These are phyloP conservation scores for Hymenoscyphus albidus DNA, from an alignment of 2,329 filamentous ascomycete genomes.

Conservation along the genomic window DNA sequence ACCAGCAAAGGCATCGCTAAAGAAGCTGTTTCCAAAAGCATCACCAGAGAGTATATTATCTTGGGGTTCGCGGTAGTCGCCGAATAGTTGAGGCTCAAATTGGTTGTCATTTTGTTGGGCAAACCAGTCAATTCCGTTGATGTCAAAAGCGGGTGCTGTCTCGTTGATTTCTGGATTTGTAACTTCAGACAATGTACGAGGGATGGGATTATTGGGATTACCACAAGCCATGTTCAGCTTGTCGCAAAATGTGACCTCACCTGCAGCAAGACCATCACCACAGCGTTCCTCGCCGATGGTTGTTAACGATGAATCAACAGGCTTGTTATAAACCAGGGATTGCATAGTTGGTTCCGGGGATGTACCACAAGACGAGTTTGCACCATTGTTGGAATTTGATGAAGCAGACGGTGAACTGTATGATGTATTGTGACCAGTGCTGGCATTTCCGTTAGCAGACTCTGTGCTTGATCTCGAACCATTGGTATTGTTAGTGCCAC, in stretches of 20 bases:
- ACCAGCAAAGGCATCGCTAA: conserved; percentile 71
- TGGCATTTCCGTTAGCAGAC: conserved; percentile 28
- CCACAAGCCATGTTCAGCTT: conserved; percentile 54
- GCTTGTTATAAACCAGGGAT: conserved; percentile 60
- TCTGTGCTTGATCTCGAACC: conserved; percentile 42
- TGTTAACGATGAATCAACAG: conserved; percentile 55
- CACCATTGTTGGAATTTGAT: conserved; percentile 55
- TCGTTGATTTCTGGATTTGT: conserved; percentile 26
- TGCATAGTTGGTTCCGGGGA: conserved; percentile 73
- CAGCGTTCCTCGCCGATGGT: conserved; percentile 65
- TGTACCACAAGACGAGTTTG: conserved; percentile 67
- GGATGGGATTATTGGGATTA: conserved; percentile 49
- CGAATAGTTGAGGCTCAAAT: conserved; percentile 89
- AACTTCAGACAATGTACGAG: conserved; percentile 41
- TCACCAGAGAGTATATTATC: conserved; percentile 67
- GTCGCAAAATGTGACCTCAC: conserved; percentile 52
- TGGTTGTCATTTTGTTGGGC: conserved; percentile 76
- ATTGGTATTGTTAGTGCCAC: conserved; percentile 37
- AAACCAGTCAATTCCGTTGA: conserved; percentile 66
- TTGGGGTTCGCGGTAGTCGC: conserved; percentile 86
- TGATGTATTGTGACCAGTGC: conserved; percentile 46
- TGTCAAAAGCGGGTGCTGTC: conserved; percentile 41
- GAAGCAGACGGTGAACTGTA: conserved; percentile 63
- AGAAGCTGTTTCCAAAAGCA: conserved; percentile 48
- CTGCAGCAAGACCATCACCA: conserved; percentile 38